phyloP scores from a whole-genome alignment of 1,284 basidiomycete species.

The Phenoliferia sp. region DNA sequence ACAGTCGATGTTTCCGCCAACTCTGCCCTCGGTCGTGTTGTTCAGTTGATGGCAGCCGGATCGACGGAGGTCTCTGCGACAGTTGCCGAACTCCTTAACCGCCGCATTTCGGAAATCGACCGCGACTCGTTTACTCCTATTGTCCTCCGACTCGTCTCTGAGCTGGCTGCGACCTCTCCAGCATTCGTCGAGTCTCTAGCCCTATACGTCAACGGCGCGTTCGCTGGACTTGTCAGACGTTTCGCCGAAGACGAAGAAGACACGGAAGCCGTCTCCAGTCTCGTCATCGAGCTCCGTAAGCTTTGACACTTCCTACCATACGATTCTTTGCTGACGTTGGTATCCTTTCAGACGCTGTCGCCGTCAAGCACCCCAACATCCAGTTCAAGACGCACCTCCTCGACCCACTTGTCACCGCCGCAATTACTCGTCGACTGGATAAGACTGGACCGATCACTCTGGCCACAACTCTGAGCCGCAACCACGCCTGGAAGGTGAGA shows the following conservation, averaged over 20 bases:
- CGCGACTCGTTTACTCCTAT: conserved; percentile 8
- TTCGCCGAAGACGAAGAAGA: conserved; percentile 20
- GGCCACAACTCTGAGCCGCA: conserved; percentile 7
- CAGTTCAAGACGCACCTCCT: conserved; percentile 15
- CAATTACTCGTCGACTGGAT: conserved; percentile 14
- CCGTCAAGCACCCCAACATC: neutral
- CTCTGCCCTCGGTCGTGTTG: neutral
- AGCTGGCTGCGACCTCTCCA: neutral
- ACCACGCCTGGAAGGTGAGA: conserved; percentile 24
- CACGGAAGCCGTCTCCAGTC: neutral
- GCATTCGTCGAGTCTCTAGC: neutral
- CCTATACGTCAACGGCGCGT: conserved; percentile 4
- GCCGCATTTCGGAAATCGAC: conserved; percentile 2
- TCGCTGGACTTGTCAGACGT: conserved; percentile 10
- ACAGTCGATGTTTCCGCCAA: too few species aligned
- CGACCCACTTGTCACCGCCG: conserved; percentile 22
- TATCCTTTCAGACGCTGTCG: neutral
- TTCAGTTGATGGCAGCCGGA: conserved; percentile 3
- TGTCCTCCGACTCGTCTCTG: conserved; percentile 7
- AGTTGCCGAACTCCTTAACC: neutral
- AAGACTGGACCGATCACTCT: conserved; percentile 7
- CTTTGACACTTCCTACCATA: neutral
- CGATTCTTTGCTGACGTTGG: neutral
- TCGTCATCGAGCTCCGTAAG: conserved; percentile 12
- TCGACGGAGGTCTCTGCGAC: neutral